These are phyloP conservation scores for Botrytis byssoidea DNA, from an alignment of 2,329 filamentous ascomycete species.

Conservation along the genomic window DNA sequence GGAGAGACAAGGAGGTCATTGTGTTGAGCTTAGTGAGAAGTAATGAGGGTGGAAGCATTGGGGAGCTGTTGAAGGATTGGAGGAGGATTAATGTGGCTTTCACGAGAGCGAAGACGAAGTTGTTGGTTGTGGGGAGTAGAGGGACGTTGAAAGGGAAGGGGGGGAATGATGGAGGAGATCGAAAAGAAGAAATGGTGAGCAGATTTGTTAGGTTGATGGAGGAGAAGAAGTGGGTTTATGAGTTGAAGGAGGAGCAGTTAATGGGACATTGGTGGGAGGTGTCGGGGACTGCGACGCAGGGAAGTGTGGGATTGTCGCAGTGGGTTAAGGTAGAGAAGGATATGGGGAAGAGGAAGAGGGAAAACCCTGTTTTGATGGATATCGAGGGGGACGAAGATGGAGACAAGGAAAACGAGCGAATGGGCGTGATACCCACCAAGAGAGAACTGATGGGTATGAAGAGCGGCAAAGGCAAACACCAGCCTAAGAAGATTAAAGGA, in stretches of 20 bases:
- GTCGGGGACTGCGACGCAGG: constrained; percentile 47
- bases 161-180: constrained; percentile 45
- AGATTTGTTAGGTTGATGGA: constrained; percentile 78
- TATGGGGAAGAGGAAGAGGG: constrained; percentile 16
- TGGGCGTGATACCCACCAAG: not conserved
- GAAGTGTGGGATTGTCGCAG: constrained; percentile 25
- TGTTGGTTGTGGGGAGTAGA: constrained; percentile 82
- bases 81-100: constrained; percentile 93
- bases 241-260: constrained; percentile 63
- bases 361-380: not conserved
- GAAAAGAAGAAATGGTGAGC: constrained; percentile 67
- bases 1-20: constrained; percentile 90
- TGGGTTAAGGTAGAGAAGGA: constrained; percentile 21
- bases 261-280: constrained; percentile 66
- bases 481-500: constrained; percentile 56
- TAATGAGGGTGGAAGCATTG: constrained; percentile 80
- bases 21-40: constrained; percentile 84
- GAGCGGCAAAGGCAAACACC: not conserved
- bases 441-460: not conserved
- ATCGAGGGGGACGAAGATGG: not conserved
- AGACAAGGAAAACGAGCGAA: not conserved
- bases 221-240: constrained; percentile 72
- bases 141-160: constrained; percentile 68
- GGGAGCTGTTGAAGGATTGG: constrained; percentile 89
- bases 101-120: constrained; percentile 86